Evolutionary conservation across 768 basidiomycete species (phyloP), one percentile per base, ranked within the genome.

Genomic region (Phlebiopsis flavidoalba): DNA sequence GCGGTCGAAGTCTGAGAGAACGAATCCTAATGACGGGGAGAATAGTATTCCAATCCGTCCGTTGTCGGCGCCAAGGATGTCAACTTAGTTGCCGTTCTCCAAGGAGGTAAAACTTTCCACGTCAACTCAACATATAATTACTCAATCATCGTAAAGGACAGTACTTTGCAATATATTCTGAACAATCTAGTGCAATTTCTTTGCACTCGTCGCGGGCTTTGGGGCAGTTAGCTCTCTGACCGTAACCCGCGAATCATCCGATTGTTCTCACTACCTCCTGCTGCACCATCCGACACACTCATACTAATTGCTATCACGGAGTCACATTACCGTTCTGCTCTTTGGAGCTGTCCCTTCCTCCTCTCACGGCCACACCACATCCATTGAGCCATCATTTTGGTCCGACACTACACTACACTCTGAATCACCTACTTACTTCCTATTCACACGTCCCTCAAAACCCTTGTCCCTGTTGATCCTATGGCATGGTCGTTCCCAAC

Each of bases 391-490:
- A 76, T 43, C 40, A 10, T 12, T 67, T n/a, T 24, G 43, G 67
- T 40, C 75, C 79, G 5, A 69, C 74, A 5, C 71, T 8, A 66
- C 69, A 17, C 64, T 90, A 8, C 69, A 79, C 58, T 81, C 83
- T 14, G 77, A 79, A 52, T 77, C 77, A 31, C 71, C 69, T 37
- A n/a, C n/a, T n/a, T n/a, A n/a, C 76, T 92, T 3, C 88, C 89
- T 0, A 74, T 87, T 10, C 60, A 76, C 0, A 70, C 71, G 53
- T 75, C 78, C 14, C 74, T 76, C 11, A 74, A 61, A 54, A 58
- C 70, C 46, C 86, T 94, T 26, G 69, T 92, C 26, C 88, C 89
- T 14, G 90, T 94, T 7, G 92, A 94, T 70, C 92, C 92, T 0
- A 94, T 93, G 92, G 87, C 86, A 8, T 92, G 92, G 92, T 83